phyloP scores from a whole-genome alignment of 1,284 basidiomycete species.

The Fomitiporia mediterranea region DNA sequence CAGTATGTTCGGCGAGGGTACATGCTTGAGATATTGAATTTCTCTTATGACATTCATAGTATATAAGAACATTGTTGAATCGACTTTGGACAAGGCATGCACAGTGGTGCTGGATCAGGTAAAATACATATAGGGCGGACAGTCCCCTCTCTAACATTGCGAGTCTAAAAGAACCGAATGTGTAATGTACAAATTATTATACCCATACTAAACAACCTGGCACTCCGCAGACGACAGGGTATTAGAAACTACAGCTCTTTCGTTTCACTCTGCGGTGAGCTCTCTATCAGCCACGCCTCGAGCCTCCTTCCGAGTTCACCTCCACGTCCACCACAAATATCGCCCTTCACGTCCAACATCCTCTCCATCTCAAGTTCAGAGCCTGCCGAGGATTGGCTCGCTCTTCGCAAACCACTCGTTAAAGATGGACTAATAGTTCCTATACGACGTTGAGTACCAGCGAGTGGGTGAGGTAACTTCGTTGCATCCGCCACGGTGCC shows the following conservation, averaged over 20 bases:
- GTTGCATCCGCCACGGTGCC: background rate
- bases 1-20: no score
- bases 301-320: conserved; percentile 68
- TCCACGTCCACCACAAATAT: conserved; percentile 69
- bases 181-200: no score
- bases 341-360: conserved; percentile 61
- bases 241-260: background rate
- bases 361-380: conserved; percentile 57
- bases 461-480: conserved; percentile 8
- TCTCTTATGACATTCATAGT: no score
- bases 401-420: conserved; percentile 22
- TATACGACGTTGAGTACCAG: background rate
- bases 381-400: conserved; percentile 33
- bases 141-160: no score
- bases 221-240: no score
- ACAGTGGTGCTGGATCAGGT: no score
- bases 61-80: no score
- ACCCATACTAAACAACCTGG: no score
- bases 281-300: conserved; percentile 56
- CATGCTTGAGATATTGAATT: no score
- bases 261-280: conserved; percentile 7
- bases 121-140: no score
- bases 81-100: no score
- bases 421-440: conserved; percentile 8
- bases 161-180: no score